Evolutionary conservation across 2,329 filamentous ascomycete genomes (phyloP), one percentile per base, ranked within the genome.

Genomic region (Fusarium scirpi): DNA sequence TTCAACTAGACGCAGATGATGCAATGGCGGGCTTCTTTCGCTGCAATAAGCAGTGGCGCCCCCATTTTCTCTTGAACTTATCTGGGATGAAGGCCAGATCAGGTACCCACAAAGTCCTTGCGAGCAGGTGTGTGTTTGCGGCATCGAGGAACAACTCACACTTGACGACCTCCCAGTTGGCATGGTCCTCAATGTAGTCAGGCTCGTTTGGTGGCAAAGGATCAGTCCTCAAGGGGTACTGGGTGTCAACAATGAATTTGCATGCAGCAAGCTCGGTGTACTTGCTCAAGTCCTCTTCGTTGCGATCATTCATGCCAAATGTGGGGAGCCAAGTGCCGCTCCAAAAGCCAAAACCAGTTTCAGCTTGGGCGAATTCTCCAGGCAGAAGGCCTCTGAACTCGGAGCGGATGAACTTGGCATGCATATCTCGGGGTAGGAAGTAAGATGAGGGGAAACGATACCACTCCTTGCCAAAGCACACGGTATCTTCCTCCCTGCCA

Each of bases 381-480:
- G 96, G 96, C 7, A 99, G 83, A 20, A 99, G 84, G 3, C 96
- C 96, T 11, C 87, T 87, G 79, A 99, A 99, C 70, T 96, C 94
- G 73, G 93, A 97, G 71, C 92, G 93, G 73, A 99, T 84, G 76
- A 98, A 99, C 74, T 96, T 97, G 74, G 93, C 92, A 70, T 89
- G 91, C 84, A 96, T 92, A 52, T 89, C 87, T n/a, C 90, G 84
- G 1, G 96, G 95, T 5, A 99, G 85, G 78, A 96, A 94, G 82
- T 94, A 98, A 1, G 94, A 97, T 1, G 92, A 95, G 3, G 96
- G 95, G 78, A 98, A 98, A 38, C 96, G 92, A 80, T 99, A 98
- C 96, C 96, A 99, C 78, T 99, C 96, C 78, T 98, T 99, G 29
- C 93, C 94, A 41, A 97, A 88, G 79, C 96, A 99, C 5, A 99